Evolutionary conservation across 2,329 filamentous ascomycete genomes (phyloP), one percentile per base, ranked within the genome.

Genomic region (Karstenula rhodostoma): DNA sequence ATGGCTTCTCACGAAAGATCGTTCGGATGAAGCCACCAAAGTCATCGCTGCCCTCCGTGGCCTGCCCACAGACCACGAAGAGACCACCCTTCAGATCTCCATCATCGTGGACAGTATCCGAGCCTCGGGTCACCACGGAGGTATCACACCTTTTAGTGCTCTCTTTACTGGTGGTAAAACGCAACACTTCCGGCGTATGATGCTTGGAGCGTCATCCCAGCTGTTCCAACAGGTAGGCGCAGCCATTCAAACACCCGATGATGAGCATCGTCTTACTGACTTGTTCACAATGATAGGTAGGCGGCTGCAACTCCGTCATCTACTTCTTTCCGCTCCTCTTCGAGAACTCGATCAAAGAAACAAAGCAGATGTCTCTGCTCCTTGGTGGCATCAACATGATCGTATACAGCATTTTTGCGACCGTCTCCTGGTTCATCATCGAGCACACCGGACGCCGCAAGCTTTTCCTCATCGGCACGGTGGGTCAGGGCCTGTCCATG

Each of bases 1-100:
- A 51, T 91, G 84, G 79, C 84, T 91, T 13, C 80, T 90, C 65
- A 83, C 84, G 69, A 88, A 88, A 76, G 88, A 89, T 68, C 84
- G 85, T 10, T 80, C 85, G 57, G 86, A 88, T 22, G 84, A 90
- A 67, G 89, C 89, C 3, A 78, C 80, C 43, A 77, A 79, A 19
- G 83, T 85, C 15, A 80, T 86, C 33, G 82, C 84, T 13, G 83
- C 82, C 6, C 80, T 86, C 5, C 77, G 77, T 49, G 82, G 81
- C 12, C 72, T 74, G 25, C 67, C 85, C 49, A 63, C 84, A 5
- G 82, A 88, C 49, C 82, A 85, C 63, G 78, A 81, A 9, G 84
- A 89, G 69, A 88, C 87, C 2, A 80, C 83, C 48, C 70, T 83
- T 10, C 86, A 91, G 75, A 84, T 85, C 67, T 85, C 89, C 56